These are phyloP conservation scores for Ophiosphaerella korrae DNA, from an alignment of 2,329 filamentous ascomycete species.

Conservation along the genomic window DNA sequence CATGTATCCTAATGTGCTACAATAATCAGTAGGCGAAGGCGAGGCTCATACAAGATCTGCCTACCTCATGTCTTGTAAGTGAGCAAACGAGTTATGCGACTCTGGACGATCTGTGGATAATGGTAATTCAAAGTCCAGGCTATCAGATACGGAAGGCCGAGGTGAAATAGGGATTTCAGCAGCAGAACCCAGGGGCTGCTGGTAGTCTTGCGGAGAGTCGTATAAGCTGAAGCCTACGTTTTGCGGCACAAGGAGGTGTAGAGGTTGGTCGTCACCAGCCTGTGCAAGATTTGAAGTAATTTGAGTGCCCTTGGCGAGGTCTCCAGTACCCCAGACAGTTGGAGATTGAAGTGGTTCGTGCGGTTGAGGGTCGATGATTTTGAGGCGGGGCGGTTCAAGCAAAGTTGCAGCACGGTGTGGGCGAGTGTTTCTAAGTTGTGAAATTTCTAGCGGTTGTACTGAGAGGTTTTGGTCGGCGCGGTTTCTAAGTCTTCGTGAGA, in stretches of 20 bases:
- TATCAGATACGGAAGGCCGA: constrained; percentile 27
- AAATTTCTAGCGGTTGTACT: constrained; percentile 37
- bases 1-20: constrained; percentile 48
- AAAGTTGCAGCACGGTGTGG: constrained; percentile 42
- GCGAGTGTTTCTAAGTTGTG: constrained; percentile 33
- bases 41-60: background rate
- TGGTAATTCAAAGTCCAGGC: constrained; percentile 25
- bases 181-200: constrained; percentile 14
- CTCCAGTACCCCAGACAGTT: constrained; percentile 29
- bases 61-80: constrained; percentile 49
- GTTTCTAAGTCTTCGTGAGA: constrained; percentile 44
- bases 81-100: constrained; percentile 25
- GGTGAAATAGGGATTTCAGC: constrained; percentile 26
- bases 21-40: constrained; percentile 16
- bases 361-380: constrained; percentile 35
- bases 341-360: constrained; percentile 29
- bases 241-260: constrained; percentile 22
- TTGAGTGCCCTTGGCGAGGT: constrained; percentile 21
- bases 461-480: constrained; percentile 36
- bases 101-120: constrained; percentile 27
- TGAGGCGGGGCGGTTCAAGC: constrained; percentile 31
- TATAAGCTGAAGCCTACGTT: constrained; percentile 22
- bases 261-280: constrained; percentile 17
- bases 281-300: constrained; percentile 24
- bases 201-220: constrained; percentile 25